Conservation (phyloP, 352 stramenopile genomes). For the Aphanomyces cochlioides region DNA sequence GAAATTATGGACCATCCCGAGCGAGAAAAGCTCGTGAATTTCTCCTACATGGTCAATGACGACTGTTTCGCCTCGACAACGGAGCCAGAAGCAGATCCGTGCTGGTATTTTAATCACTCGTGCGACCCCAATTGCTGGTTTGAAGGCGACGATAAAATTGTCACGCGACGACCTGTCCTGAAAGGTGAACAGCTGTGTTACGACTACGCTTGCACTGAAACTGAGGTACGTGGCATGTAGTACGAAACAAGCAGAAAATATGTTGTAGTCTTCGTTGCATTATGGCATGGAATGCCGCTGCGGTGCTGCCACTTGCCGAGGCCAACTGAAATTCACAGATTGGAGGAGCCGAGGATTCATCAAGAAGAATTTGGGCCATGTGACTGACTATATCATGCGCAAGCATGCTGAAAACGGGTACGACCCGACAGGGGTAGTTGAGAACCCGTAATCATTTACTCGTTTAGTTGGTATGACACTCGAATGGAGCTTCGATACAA, state of each 20-base stretch:
- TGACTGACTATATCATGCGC: constrained; percentile 31
- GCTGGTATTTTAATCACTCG: constrained; percentile 29
- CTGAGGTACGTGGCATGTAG: constrained; percentile 10
- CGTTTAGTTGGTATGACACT: constrained; percentile 30
- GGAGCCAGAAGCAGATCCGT: constrained; percentile 14
- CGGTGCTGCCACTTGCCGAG: constrained; percentile 18
- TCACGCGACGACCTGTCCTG: constrained; percentile 20
- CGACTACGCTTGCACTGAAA: constrained; percentile 30
- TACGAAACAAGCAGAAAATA: background rate
- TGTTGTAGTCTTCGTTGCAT: constrained; percentile 29
- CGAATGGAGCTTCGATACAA: constrained; percentile 31
- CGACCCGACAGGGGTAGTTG: background rate
- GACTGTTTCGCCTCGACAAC: constrained; percentile 26
- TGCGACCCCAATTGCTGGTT: constrained; percentile 31
- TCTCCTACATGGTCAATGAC: constrained; percentile 30
- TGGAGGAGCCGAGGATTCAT: constrained; percentile 26
- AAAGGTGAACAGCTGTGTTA: constrained; percentile 30
- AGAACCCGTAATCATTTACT: background rate
- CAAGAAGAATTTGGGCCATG: constrained; percentile 26
- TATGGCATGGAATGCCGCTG: constrained; percentile 21
- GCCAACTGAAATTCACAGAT: constrained; percentile 23
- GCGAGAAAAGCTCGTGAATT: constrained; percentile 28
- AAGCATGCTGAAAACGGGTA: constrained; percentile 31
- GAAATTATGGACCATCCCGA: constrained; percentile 23
- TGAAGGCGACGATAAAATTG: constrained; percentile 29